phyloP scores from a whole-genome alignment of 2,329 filamentous ascomycete genomes.

The Penicillium sp. region DNA sequence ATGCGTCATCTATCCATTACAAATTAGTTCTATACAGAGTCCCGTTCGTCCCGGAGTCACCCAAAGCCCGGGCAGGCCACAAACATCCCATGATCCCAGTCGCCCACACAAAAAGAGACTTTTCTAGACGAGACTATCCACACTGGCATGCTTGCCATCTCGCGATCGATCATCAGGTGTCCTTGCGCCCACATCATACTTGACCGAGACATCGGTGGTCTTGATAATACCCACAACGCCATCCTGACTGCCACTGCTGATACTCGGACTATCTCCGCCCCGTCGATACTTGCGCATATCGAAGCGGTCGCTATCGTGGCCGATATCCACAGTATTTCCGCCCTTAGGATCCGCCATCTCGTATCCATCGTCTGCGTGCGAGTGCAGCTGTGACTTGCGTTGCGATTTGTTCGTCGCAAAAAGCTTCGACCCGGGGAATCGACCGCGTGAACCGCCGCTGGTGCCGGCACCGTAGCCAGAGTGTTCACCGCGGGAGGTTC shows the following conservation, averaged over 20 bases:
- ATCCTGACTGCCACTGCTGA: conserved; percentile 23
- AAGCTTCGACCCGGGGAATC: conserved; percentile 12
- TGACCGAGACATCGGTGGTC: conserved; percentile 27
- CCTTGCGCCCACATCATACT: conserved; percentile 16
- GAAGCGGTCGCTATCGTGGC: conserved; percentile 6
- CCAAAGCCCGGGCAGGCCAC: not conserved
- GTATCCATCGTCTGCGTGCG: conserved; percentile 17
- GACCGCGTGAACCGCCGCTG: conserved; percentile 16
- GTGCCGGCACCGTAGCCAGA: conserved; percentile 16
- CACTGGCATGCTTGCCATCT: conserved; percentile 19
- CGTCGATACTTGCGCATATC: conserved; percentile 29
- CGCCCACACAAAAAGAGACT: not conserved
- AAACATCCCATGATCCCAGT: not conserved
- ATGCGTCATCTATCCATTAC: conserved; percentile 5
- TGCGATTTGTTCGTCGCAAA: conserved; percentile 16
- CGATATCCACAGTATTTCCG: conserved; percentile 11
- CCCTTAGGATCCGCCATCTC: conserved; percentile 27
- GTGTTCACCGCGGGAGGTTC: conserved; percentile 21
- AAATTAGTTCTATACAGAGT: not conserved
- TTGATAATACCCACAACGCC: conserved; percentile 23
- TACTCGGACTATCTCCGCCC: conserved; percentile 18
- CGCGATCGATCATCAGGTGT: conserved; percentile 11
- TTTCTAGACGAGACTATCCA: conserved; percentile 26
- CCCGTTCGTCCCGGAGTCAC: not conserved
- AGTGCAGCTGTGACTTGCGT: conserved; percentile 12